phyloP scores from a whole-genome alignment of 495 filamentous ascomycete species.

The Elaphomyces granulatus region DNA sequence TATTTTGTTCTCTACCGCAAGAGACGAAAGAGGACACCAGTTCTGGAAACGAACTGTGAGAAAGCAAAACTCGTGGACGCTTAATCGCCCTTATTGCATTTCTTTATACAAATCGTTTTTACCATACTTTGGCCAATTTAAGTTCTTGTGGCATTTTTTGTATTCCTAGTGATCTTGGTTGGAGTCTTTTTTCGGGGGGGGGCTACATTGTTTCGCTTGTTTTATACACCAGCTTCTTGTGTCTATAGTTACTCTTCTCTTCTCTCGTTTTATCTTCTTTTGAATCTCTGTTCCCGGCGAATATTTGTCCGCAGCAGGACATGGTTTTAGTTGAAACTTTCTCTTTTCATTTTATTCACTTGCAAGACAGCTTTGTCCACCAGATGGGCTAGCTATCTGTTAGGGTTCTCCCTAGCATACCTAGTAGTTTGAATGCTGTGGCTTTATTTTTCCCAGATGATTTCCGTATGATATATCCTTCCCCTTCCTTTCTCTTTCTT shows the following conservation, averaged over 20 bases:
- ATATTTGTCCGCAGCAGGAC: too few species aligned
- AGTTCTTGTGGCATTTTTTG: neutral
- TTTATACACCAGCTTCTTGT: constrained; percentile 39
- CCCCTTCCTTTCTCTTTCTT: too few species aligned
- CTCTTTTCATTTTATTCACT: too few species aligned
- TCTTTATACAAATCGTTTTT: neutral
- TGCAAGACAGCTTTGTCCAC: too few species aligned
- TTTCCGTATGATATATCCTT: too few species aligned
- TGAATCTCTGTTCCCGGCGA: neutral
- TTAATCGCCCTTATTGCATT: neutral
- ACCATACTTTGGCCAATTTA: neutral
- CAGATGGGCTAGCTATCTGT: too few species aligned
- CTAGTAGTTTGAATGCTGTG: too few species aligned
- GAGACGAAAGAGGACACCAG: neutral
- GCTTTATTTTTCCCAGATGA: too few species aligned
- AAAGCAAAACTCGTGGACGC: too few species aligned
- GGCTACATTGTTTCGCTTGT: constrained; percentile 12
- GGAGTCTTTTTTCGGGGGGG: constrained; percentile 26
- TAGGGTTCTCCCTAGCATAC: too few species aligned
- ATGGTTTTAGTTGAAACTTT: too few species aligned
- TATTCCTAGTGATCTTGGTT: neutral
- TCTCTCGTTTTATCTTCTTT: neutral
- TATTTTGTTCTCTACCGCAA: neutral
- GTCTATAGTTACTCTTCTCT: neutral
- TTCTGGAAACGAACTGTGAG: neutral